Base-by-base conservation (phyloP, 352 stramenopile genomes). In the Globisporangium paroecandrum region DNA sequence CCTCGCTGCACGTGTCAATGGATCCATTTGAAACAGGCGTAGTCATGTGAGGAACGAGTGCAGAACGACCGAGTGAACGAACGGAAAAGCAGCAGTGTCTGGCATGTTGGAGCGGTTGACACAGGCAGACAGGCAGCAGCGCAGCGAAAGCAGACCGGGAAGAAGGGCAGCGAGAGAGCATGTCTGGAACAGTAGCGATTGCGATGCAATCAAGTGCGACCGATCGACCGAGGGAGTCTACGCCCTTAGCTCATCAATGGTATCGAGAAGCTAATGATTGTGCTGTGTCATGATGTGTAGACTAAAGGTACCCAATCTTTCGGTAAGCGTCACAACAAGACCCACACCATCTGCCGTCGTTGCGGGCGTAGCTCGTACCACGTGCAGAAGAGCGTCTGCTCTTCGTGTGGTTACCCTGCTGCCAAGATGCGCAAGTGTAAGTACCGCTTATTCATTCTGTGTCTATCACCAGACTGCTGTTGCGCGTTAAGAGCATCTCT, bases 251-350 rank as follows among this genome's bases (percentile, higher is more conserved):
- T 46, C 29, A 27, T 24, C 1, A n/a, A 22, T 24, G 29, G 24
- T 4, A 61, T 24, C 7, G 29, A 27, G 38, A 61, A 20, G 55
- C 55, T 49, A n/a, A 38, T 34, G 53, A 9, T 22, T 18, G 32
- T 22, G 38, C 9, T 61, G 43, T 58, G 13, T 64, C 15, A 13
- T 77, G 59, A 70, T 66, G 58, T 82, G 69, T 81, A 99, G 98
- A 99, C 98, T 79, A 99, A 99, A 90, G 98, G 98, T 97, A 99
- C 98, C 71, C 98, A 98, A 74, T 98, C 90, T 85, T 99, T 99
- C 86, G 98, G 98, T 93, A 99, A 99, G 91, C 95, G 97, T 83
- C 97, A 99, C 94, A 99, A 98, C 83, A 99, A 99, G 97, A 99
- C 97, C 73, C 98, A 99, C 96, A 99, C 98, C 69, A 89, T 98